A percentile compares a stretch with the other conserved stretches of the same genome.
Conservation (phyloP, 176 grass and related monocot species). For the Tillandsia leiboldiana region DNA sequence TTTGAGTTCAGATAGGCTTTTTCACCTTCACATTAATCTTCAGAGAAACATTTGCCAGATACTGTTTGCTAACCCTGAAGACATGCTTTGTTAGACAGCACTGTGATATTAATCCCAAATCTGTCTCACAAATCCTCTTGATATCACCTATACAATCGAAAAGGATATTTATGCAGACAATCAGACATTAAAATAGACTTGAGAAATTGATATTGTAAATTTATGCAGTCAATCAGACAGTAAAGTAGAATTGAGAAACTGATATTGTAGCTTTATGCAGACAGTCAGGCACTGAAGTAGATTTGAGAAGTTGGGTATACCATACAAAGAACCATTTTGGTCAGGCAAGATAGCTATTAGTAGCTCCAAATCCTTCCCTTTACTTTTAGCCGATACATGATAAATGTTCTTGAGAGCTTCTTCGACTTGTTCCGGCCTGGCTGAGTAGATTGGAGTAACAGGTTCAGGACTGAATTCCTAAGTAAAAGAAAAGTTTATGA, state of each 20-base stretch:
- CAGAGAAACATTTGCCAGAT: slow-evolving; percentile 47
- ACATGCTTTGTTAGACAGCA: slow-evolving; percentile 34
- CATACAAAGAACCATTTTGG: slow-evolving; percentile 41
- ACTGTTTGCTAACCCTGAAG: neutral
- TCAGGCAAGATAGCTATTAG: slow-evolving; percentile 33
- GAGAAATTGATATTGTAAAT: neutral
- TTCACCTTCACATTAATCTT: slow-evolving; percentile 75
- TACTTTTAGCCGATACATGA: neutral
- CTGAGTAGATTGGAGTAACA: slow-evolving; percentile 7
- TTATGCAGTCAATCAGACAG: neutral
- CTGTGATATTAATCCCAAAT: slow-evolving; percentile 46
- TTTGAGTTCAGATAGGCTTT: neutral
- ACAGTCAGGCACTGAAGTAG: neutral
- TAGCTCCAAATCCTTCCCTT: slow-evolving; percentile 4
- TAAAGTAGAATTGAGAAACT: neutral
- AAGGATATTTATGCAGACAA: neutral
- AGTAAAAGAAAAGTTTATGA: neutral
- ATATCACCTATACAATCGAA: slow-evolving; percentile 27
- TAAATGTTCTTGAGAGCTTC: slow-evolving; percentile 4
- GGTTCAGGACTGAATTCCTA: slow-evolving; percentile 14
- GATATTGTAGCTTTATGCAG: neutral
- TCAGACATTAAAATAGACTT: neutral
- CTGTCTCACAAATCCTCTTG: slow-evolving; percentile 54
- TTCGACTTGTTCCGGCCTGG: neutral
- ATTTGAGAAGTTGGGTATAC: slow-evolving; percentile 13